These are phyloP conservation scores for Oropetium thomaeum DNA, from an alignment of 176 grass and related monocot genomes.

Conservation along the genomic window DNA sequence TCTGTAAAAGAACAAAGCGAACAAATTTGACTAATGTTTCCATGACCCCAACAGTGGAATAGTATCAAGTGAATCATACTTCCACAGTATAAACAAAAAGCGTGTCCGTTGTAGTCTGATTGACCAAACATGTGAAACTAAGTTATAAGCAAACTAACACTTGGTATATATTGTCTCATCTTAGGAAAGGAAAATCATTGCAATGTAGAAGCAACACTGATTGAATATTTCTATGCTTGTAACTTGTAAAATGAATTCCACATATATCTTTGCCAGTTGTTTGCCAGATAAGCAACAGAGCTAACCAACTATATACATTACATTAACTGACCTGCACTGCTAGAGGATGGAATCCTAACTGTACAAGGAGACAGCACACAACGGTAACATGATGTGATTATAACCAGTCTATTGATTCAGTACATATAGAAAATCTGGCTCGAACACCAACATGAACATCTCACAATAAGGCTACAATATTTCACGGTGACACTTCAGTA, in stretches of 20 bases:
- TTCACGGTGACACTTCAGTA: background rate
- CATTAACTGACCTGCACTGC: background rate
- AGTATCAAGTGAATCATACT: background rate
- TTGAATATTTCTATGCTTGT: background rate
- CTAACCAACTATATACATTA: background rate
- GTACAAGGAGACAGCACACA: background rate
- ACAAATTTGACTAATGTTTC: background rate
- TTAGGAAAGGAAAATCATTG: background rate
- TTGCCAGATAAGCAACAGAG: background rate
- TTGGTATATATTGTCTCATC: background rate
- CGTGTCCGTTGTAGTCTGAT: background rate
- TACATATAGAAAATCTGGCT: background rate
- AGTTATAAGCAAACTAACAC: background rate
- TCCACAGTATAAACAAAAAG: background rate
- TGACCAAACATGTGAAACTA: background rate
- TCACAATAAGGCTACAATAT: background rate
- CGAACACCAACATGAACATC: background rate
- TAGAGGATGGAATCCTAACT: background rate
- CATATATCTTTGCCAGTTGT: background rate
- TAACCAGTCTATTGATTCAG: background rate
- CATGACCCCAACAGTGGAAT: background rate
- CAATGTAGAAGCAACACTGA: background rate
- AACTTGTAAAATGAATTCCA: background rate
- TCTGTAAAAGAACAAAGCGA: conserved; percentile 33
- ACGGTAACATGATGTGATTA: background rate